Percentiles rank a stretch among this genome's conserved stretches.
Conservation (phyloP, 139 green algal genomes). For the Yamagishiella unicocca region DNA sequence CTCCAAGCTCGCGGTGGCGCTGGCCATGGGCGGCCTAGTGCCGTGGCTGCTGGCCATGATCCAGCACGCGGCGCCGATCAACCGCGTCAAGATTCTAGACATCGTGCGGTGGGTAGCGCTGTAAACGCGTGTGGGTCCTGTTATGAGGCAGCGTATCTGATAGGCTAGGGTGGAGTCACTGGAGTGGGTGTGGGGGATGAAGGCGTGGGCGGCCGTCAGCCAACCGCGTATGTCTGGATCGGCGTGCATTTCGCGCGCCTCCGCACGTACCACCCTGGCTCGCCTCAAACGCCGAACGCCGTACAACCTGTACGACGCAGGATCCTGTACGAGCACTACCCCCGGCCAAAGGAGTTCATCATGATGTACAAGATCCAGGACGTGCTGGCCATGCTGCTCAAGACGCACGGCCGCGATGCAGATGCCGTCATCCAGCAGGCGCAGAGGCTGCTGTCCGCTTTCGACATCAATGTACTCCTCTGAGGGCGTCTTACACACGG, state of each 20-base stretch:
- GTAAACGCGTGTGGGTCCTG: too few species aligned
- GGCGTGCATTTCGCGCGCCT: too few species aligned
- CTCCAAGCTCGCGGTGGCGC: conserved; percentile 66
- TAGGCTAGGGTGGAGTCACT: too few species aligned
- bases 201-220: too few species aligned
- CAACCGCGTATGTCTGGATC: too few species aligned
- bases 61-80: conserved; percentile 54
- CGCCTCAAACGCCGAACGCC: too few species aligned
- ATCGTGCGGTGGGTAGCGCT: conserved; percentile 64
- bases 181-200: too few species aligned
- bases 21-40: conserved; percentile 61
- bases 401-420: conserved; percentile 50
- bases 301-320: conserved; percentile 2
- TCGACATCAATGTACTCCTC: conserved; percentile 82
- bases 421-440: conserved; percentile 69
- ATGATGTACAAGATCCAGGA: conserved; percentile 68
- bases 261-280: too few species aligned
- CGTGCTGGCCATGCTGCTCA: conserved; percentile 65
- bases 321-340: conserved; percentile 81
- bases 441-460: conserved; percentile 80
- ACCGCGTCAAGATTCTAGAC: conserved; percentile 69
- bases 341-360: conserved; percentile 86
- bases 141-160: too few species aligned
- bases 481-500: conserved; percentile 39
- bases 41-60: conserved; percentile 69